A percentile compares a stretch with the other conserved stretches of the same genome.
Evolutionary conservation across 1,139 yeast genomes (phyloP).

Genomic region (Eremothecium cymbalariae): DNA sequence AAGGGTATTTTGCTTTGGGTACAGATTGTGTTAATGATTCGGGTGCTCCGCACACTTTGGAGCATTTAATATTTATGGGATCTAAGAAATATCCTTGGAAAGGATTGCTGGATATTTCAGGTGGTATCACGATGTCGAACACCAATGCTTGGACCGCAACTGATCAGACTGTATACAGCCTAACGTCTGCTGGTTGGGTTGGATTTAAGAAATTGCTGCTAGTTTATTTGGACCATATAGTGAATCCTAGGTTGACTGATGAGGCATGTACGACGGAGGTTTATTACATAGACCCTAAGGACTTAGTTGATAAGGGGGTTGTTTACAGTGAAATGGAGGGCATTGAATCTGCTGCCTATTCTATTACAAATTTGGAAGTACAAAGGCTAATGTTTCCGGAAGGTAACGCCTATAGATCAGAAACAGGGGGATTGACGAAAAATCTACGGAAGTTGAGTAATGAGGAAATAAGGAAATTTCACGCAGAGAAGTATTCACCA

Average conservation of each 20-base stretch:
- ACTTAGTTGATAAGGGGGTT: slow-evolving; percentile 82
- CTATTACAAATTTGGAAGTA: slow-evolving; percentile 52
- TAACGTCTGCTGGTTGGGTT: slow-evolving; percentile 93
- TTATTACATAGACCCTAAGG: slow-evolving; percentile 85
- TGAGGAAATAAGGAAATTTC: slow-evolving; percentile 70
- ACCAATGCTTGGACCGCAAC: slow-evolving; percentile 98
- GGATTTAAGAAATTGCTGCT: slow-evolving; percentile 83
- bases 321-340: slow-evolving; percentile 98
- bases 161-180: slow-evolving; percentile 90
- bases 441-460: slow-evolving; percentile 68
- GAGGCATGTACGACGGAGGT: slow-evolving; percentile 92
- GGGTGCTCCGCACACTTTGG: slow-evolving; percentile 94
- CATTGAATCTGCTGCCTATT: slow-evolving; percentile 73
- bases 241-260: slow-evolving; percentile 80
- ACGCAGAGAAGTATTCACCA: slow-evolving; percentile 63
- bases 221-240: slow-evolving; percentile 78
- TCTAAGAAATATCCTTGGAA: slow-evolving; percentile 83
- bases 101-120: slow-evolving; percentile 80
- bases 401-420: slow-evolving; percentile 76
- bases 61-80: slow-evolving; percentile 93
- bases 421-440: slow-evolving; percentile 85
- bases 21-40: slow-evolving; percentile 82
- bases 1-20: slow-evolving; percentile 91
- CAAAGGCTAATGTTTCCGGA: slow-evolving; percentile 53
- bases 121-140: slow-evolving; percentile 73